Percentiles rank a stretch among this genome's conserved stretches.
Evolutionary conservation across 208 protist species (phyloP).

Genomic region (Endotrypanum monterogeii): DNA sequence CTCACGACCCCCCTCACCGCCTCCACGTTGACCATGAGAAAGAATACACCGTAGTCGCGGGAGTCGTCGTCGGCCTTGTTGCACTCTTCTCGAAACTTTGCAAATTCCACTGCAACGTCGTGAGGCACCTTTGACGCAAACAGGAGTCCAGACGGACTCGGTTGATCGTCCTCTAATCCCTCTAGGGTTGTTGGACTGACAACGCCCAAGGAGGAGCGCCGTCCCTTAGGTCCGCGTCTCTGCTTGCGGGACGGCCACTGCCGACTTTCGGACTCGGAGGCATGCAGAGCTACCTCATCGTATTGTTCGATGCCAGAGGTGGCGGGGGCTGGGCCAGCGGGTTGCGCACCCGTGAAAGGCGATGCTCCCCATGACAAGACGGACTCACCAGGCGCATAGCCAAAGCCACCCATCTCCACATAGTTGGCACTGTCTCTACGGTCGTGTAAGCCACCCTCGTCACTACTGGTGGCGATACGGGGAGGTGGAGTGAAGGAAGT

Average conservation of each 20-base stretch:
- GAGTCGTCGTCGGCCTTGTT: conserved; percentile 57
- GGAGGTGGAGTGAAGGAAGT: background rate
- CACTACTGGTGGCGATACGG: background rate
- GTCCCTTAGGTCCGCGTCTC: conserved; percentile 9
- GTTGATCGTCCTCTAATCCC: conserved; percentile 12
- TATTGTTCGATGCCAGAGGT: background rate
- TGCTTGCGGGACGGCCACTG: background rate
- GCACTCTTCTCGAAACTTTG: conserved; percentile 61
- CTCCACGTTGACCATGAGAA: conserved; percentile 42
- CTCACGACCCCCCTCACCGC: conserved; percentile 43
- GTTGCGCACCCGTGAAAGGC: background rate
- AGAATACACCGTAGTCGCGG: conserved; percentile 85
- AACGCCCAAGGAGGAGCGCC: conserved; percentile 23
- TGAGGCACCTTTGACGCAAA: conserved; percentile 46
- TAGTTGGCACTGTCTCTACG: background rate
- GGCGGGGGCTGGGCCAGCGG: no score
- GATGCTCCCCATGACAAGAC: background rate
- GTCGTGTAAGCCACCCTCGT: background rate
- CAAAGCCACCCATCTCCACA: background rate
- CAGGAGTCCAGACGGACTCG: conserved; percentile 3
- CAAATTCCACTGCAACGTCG: conserved; percentile 50
- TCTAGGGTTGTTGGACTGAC: background rate
- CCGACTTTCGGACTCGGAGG: conserved; percentile 14
- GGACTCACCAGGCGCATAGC: background rate
- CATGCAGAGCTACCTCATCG: conserved; percentile 8